A percentile compares a stretch with the other conserved stretches of the same genome.
Evolutionary conservation across 148 eudicot genomes (phyloP).

Genomic region (Selenicereus undatus): DNA sequence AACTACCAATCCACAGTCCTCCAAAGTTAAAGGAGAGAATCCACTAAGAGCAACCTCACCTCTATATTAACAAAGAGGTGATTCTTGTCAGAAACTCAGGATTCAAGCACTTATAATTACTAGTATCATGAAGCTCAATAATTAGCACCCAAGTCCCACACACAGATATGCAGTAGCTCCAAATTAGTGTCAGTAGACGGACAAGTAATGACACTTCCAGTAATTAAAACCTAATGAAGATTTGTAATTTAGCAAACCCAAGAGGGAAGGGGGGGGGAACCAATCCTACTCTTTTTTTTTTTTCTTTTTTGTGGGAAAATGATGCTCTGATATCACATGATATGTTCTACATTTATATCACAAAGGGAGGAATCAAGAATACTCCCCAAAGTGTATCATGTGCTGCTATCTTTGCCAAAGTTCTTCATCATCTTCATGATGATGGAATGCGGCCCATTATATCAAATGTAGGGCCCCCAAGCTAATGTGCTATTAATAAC

Average conservation of each 20-base stretch:
- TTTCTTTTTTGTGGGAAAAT: not conserved
- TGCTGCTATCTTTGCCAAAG: conserved; percentile 15
- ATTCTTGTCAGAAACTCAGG: no score
- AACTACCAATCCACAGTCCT: no score
- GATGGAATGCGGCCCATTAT: not conserved
- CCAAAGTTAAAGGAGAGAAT: no score
- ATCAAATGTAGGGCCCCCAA: conserved; percentile 10
- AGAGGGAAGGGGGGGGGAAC: no score
- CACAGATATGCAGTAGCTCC: not conserved
- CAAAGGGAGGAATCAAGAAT: conserved; percentile 12
- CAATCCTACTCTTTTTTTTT: not conserved
- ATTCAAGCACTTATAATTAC: not conserved
- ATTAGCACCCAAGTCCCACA: not conserved
- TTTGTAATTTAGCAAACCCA: not conserved
- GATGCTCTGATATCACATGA: conserved; percentile 15
- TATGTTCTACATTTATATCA: conserved; percentile 6
- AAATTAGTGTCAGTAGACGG: not conserved
- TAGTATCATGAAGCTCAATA: not conserved
- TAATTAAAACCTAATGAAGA: not conserved
- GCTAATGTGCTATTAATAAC: conserved; percentile 8
- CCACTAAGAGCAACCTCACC: no score
- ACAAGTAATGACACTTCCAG: not conserved
- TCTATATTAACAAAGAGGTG: no score
- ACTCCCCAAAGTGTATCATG: conserved; percentile 13
- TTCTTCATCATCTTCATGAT: not conserved